These are phyloP conservation scores for Entomortierella parvispora DNA, from an alignment of 192 early-diverging fungal genomes.

Conservation along the genomic window DNA sequence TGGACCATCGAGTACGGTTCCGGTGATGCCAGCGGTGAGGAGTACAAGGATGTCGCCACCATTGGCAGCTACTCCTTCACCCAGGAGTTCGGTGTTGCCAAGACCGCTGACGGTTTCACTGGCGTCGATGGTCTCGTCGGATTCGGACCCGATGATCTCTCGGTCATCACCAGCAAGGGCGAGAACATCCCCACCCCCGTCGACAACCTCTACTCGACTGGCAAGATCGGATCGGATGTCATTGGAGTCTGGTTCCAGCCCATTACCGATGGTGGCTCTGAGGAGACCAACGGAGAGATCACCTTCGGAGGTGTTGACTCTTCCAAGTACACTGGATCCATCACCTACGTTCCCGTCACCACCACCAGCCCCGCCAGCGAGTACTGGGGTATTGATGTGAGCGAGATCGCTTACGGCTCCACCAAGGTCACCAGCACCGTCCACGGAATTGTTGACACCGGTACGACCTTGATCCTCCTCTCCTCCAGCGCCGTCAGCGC, in stretches of 20 bases:
- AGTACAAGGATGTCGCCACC: conserved; percentile 24
- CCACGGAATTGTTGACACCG: conserved; percentile 17
- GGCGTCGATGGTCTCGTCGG: conserved; percentile 1
- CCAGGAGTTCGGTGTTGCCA: conserved; percentile 26
- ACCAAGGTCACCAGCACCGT: not conserved
- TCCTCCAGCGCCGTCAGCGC: not conserved
- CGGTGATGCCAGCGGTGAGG: conserved; percentile 19
- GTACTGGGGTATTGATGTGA: conserved; percentile 38
- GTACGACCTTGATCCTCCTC: conserved; percentile 42
- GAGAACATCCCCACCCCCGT: conserved; percentile 24
- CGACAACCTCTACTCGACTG: conserved; percentile 14
- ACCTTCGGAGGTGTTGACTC: conserved; percentile 33
- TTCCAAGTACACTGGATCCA: conserved; percentile 14
- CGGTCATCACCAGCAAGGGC: conserved; percentile 1
- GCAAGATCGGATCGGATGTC: conserved; percentile 8
- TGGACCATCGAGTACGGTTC: conserved; percentile 33
- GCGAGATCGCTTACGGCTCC: conserved; percentile 13
- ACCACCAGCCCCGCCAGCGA: not conserved
- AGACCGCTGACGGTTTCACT: conserved; percentile 10
- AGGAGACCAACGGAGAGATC: conserved; percentile 25
- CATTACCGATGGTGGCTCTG: conserved; percentile 1
- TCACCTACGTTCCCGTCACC: conserved; percentile 26
- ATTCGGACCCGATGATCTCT: conserved; percentile 8
- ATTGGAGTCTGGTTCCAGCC: conserved; percentile 38
- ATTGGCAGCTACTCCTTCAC: not conserved